Evolutionary conservation across 2,329 filamentous ascomycete species (phyloP), one percentile per base, ranked within the genome.

Genomic region (Chaetomium globosum): DNA sequence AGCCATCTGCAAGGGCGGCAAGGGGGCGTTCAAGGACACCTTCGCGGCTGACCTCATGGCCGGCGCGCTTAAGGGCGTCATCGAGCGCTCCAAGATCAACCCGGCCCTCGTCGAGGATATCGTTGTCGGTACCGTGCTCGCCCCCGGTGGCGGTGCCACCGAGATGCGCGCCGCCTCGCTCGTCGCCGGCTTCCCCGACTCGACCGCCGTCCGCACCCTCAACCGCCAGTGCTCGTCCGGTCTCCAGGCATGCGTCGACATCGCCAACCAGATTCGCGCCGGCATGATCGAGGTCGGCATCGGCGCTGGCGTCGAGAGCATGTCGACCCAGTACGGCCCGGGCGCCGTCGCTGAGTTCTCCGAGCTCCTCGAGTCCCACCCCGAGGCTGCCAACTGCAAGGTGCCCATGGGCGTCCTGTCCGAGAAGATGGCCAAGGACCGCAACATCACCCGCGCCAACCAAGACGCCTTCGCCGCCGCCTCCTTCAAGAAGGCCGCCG

Each of bases 221-320:
- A 99, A 98, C 85, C 84, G 95, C 74, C 94, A 98, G 81, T 99
- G 95, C 82, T 96, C 91, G 16, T 93, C 89, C 48, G 94, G 95
- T 61, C 85, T 98, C 33, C 93, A 97, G 79, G 94, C 95, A 28
- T 92, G 92, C 75, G 90, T 95, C 66, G 94, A 98, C 77, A 89
- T 98, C 74, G 94, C 94, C 71, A 96, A 98, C 82, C 91, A 92
- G 72, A 96, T 99, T 80, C 87, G 87, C 75, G 77, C 87, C 5
- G 95, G 93, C 73, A 96, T 97, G 90, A 98, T 98, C 75, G 94
- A 98, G 71, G 80, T 98, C 68, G 95, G 95, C 72, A 87, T 98
- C 72, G 95, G 94, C 71, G 93, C 93, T 23, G 95, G 95, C 74
- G 93, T 97, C 28, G 95, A 99, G 87, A 95, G 91, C 83, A 99